Percentiles rank a stretch among this genome's conserved stretches.
Evolutionary conservation across 345 rosid genomes (phyloP).

Genomic region (Populus alba): DNA sequence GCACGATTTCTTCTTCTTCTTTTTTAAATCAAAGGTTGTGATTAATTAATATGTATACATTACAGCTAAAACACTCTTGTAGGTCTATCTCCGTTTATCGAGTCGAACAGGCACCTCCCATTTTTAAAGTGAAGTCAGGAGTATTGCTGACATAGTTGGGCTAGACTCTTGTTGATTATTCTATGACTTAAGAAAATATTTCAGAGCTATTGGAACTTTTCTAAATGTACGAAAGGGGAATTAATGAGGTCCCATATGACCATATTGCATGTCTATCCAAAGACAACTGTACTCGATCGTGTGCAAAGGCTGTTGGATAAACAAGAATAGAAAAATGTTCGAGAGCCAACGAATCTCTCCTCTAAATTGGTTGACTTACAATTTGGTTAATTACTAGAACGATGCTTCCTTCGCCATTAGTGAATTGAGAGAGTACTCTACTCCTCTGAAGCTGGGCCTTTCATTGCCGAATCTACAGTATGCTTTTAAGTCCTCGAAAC

Average conservation of each 20-base stretch:
- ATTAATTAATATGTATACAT: too few species aligned
- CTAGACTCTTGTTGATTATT: neutral
- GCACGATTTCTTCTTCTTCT: too few species aligned
- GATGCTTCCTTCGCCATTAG: neutral
- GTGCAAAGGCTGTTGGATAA: neutral
- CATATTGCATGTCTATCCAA: neutral
- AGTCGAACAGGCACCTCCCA: too few species aligned
- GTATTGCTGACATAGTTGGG: neutral
- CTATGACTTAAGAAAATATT: neutral
- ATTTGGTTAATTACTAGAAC: neutral
- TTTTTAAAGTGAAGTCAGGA: too few species aligned
- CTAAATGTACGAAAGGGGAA: neutral
- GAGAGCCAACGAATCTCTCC: neutral
- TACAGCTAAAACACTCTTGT: too few species aligned
- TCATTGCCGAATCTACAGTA: slow-evolving; percentile 17
- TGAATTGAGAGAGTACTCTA: neutral
- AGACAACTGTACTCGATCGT: neutral
- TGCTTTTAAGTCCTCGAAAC: neutral
- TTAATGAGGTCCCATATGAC: too few species aligned
- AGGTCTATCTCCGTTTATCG: too few species aligned
- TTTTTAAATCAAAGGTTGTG: too few species aligned
- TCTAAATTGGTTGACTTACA: slow-evolving; percentile 7
- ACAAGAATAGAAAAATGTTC: neutral
- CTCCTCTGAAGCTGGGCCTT: slow-evolving; percentile 3
- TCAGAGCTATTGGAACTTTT: too few species aligned